These are phyloP conservation scores for Gossypium schwendimanii DNA, from an alignment of 441 rosid species.

Conservation along the genomic window DNA sequence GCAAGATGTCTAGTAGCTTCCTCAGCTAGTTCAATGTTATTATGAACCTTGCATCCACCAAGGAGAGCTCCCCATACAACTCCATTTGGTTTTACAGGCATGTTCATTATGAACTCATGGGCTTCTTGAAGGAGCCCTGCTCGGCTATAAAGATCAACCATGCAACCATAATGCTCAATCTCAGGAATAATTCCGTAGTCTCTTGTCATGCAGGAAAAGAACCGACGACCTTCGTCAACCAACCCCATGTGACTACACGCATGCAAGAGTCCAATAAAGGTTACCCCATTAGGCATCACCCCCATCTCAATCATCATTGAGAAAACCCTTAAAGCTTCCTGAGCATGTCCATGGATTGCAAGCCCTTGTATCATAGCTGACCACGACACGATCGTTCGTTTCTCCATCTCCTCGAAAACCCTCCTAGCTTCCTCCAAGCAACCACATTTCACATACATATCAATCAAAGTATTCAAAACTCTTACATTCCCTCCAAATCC, in stretches of 20 bases:
- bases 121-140: constrained; percentile 40
- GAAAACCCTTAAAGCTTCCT: constrained; percentile 26
- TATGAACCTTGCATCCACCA: constrained; percentile 31
- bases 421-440: constrained; percentile 28
- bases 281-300: constrained; percentile 24
- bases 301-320: constrained; percentile 24
- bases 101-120: constrained; percentile 23
- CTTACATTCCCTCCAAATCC: constrained; percentile 22
- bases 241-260: constrained; percentile 36
- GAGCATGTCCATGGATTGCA: constrained; percentile 34
- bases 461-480: constrained; percentile 31
- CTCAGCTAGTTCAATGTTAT: constrained; percentile 24
- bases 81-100: constrained; percentile 29
- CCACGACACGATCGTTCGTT: constrained; percentile 28
- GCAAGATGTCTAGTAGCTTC: constrained; percentile 23
- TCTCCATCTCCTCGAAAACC: constrained; percentile 24
- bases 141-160: constrained; percentile 36
- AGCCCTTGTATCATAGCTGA: constrained; percentile 33
- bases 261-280: constrained; percentile 32
- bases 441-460: constrained; percentile 43
- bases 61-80: constrained; percentile 35
- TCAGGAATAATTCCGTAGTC: constrained; percentile 24
- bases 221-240: constrained; percentile 25
- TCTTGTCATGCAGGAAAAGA: constrained; percentile 25
- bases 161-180: constrained; percentile 39